Conservation (phyloP, 1,284 basidiomycete species). For the Trichosporon asahii region DNA sequence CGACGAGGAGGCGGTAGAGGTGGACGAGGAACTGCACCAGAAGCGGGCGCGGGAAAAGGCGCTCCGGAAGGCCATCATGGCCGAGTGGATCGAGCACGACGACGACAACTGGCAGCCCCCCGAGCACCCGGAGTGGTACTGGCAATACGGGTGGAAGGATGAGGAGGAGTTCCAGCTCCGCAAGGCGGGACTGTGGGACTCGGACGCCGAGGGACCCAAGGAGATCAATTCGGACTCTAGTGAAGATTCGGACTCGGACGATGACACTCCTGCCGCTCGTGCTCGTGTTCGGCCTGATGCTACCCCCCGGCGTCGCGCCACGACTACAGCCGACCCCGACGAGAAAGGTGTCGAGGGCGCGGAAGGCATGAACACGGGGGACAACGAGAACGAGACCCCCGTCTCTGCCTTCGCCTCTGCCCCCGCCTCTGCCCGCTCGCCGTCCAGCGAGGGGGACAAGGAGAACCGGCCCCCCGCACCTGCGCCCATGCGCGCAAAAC, state of each 20-base stretch:
- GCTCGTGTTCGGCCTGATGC: no score
- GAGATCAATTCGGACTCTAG: background rate
- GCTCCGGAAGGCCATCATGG: background rate
- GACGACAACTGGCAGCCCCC: background rate
- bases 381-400: background rate
- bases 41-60: background rate
- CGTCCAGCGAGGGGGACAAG: background rate
- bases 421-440: background rate
- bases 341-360: background rate
- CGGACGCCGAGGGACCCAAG: background rate
- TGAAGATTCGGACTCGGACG: background rate
- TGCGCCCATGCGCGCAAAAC: background rate
- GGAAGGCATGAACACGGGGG: no score
- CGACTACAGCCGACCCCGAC: background rate
- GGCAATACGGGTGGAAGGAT: background rate
- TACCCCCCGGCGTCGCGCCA: no score
- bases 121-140: background rate
- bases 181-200: background rate
- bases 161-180: conserved; percentile 8
- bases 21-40: background rate
- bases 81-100: background rate
- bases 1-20: conserved; percentile 8
- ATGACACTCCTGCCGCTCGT: no score
- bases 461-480: conserved; percentile 3
- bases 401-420: background rate